Evolutionary conservation across 805 yeast genomes (phyloP), one percentile per base, ranked within the genome.

Genomic region (Naumovozyma castellii): DNA sequence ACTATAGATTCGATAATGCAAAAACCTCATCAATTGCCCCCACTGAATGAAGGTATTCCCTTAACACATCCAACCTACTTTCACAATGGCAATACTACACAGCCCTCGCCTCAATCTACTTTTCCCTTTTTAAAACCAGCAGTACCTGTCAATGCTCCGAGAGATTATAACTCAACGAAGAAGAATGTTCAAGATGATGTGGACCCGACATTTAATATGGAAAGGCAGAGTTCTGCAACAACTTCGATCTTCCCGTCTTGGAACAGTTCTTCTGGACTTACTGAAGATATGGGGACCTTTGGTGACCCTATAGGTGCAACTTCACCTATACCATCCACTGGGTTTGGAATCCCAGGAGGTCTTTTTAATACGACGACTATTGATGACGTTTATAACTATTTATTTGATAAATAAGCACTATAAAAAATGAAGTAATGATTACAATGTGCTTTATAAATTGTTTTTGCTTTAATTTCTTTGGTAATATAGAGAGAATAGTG

Each of bases 301-400:
- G 14, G n/a, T n/a, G n/a, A n/a, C n/a, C n/a, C n/a, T n/a, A n/a
- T n/a, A n/a, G n/a, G n/a, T 12, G 8, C 14, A 8, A 29, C 32
- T 14, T 12, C 32, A 5, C 15, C 32, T 9, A 5, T n/a, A 29
- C 32, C 32, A 16, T 35, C 38, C 13, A 52, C 45, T 36, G 38
- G 46, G 5, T 35, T 50, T 9, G 50, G 50, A 3, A 37, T 40
- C 18, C 41, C 50, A 2, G 44, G 44, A n/a, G 47, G 50, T 9
- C 42, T 50, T 36, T 56, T 54, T 34, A 51, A 54, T 31, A 56
- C 61, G 2, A 56, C 61, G 4, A 56, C 61, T 3, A 53, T 56
- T 55, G 59, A 56, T 41, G 59, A 56, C 37, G 54, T 56, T 12
- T 53, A 53, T 36, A 56, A 52, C 29, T 55, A 52, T 29, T 42